Percentiles rank a stretch among this genome's conserved stretches.
phyloP scores from a whole-genome alignment of 176 grass and related monocot genomes.

The Miscanthus lutarioriparius region DNA sequence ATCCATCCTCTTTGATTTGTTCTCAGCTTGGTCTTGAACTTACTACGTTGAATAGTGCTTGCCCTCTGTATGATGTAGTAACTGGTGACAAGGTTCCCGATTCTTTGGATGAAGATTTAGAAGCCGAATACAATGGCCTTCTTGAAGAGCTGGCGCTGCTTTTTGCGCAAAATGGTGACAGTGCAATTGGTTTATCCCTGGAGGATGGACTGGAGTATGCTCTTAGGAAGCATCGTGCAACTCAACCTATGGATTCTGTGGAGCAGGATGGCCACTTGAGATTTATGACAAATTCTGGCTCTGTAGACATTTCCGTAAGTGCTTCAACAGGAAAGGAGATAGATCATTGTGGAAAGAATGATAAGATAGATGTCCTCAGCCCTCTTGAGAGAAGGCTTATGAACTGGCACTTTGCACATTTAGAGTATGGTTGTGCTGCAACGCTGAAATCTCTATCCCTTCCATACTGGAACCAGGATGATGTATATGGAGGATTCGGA shows the following conservation, averaged over 20 bases:
- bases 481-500: conserved; percentile 96
- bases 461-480: conserved; percentile 99
- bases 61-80: conserved; percentile 92
- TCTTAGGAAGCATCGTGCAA: conserved; percentile 68
- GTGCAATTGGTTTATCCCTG: conserved; percentile 77
- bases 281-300: conserved; percentile 42
- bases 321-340: conserved; percentile 49
- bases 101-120: conserved; percentile 72
- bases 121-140: conserved; percentile 91
- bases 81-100: conserved; percentile 84
- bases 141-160: conserved; percentile 91
- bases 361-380: conserved; percentile 59
- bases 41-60: conserved; percentile 88
- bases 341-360: conserved; percentile 34
- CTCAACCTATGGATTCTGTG: conserved; percentile 46
- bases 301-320: conserved; percentile 36
- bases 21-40: conserved; percentile 92
- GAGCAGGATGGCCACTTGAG: conserved; percentile 47
- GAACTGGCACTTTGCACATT: conserved; percentile 99
- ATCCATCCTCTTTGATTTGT: conserved; percentile 95
- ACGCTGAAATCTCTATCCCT: conserved; percentile 90
- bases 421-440: conserved; percentile 98
- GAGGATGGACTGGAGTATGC: conserved; percentile 91
- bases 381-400: conserved; percentile 93
- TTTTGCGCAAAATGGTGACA: conserved; percentile 90